A percentile compares a stretch with the other conserved stretches of the same genome.
phyloP scores from a whole-genome alignment of 2,329 filamentous ascomycete species.

The Hypoxylon sp. region DNA sequence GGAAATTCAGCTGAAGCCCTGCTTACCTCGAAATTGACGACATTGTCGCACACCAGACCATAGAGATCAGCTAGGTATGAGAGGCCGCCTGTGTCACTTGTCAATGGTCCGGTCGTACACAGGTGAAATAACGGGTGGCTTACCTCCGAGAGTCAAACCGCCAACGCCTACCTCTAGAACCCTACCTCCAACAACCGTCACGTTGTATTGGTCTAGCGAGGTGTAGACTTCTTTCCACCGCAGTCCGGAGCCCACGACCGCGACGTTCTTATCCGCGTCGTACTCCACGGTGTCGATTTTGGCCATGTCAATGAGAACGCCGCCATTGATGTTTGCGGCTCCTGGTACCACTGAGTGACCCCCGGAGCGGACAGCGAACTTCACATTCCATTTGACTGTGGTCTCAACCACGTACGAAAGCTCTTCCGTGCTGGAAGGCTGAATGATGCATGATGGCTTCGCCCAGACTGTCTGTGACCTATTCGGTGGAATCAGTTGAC shows the following conservation, averaged over 20 bases:
- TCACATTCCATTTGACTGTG: slow-evolving; percentile 34
- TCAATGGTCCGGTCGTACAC: slow-evolving; percentile 8
- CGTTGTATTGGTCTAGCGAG: slow-evolving; percentile 46
- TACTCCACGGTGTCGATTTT: slow-evolving; percentile 47
- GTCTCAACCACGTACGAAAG: slow-evolving; percentile 43
- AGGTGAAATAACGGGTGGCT: slow-evolving; percentile 4
- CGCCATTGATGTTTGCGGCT: slow-evolving; percentile 47
- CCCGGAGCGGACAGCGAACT: slow-evolving; percentile 48
- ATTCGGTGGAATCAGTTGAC: slow-evolving; percentile 15
- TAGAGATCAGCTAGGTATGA: slow-evolving; percentile 49
- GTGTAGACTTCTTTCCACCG: slow-evolving; percentile 49
- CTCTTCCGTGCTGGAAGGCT: slow-evolving; percentile 39
- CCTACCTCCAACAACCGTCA: slow-evolving; percentile 50
- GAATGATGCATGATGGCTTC: slow-evolving; percentile 47
- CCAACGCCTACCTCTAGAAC: slow-evolving; percentile 50
- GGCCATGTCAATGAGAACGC: slow-evolving; percentile 47
- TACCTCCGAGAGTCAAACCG: slow-evolving; percentile 48
- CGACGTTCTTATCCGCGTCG: slow-evolving; percentile 39
- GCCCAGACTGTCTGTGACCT: slow-evolving; percentile 50
- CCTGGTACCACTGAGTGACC: slow-evolving; percentile 48
- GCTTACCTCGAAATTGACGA: slow-evolving; percentile 49
- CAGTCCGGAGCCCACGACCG: slow-evolving; percentile 46
- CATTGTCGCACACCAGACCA: slow-evolving; percentile 49
- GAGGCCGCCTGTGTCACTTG: slow-evolving; percentile 41
- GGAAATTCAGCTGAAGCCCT: slow-evolving; percentile 1